Base-by-base conservation (phyloP, 768 basidiomycete species). In the Rhizopogon rudus region DNA sequence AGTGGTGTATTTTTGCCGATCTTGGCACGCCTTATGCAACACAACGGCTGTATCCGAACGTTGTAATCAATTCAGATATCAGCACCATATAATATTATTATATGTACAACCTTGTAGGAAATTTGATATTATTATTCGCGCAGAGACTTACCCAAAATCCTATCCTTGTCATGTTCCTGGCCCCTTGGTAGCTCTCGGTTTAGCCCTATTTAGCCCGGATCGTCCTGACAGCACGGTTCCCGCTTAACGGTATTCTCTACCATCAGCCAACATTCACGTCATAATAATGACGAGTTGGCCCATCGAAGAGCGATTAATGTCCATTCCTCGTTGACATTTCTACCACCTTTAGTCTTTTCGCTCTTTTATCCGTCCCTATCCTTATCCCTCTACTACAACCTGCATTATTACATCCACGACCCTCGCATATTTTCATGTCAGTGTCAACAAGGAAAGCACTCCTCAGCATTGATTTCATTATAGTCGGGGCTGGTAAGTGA, bases 401-500 rank as follows among this genome's bases (percentile, higher is more conserved):
- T 25, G 25, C 25, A 25, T 25, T 51, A 13, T 22, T 35, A 48
- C 7, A 14, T 35, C 46, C 20, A 17, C 10, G 4, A 39, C 14
- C 14, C 39, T 39, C 39, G 13, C 17, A 8, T 22, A 22, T 20
- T 13, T 35, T 22, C 33, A 48, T 48, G 46, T 20, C 46, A 48
- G 5, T 31, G 65, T 58, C 59, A n/a, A 56, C 20, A 48, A 61
- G 57, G 40, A 63, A 63, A 53, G 66, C 66, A 1, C 62, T 55
- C 6, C 60, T 69, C 28, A 10, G 60, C 20, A 61, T 71, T 43
- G 70, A 69, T n/a, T 61, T 71, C 40, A 71, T 69, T 56, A 51
- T 69, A 54, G 43, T 69, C 22, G 68, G 68, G 41, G 67, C 69
- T 57, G 69, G 68, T 65, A 14, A 20, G 61, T 53, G 6, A 31